Evolutionary conservation across 768 basidiomycete genomes (phyloP), one percentile per base, ranked within the genome.

Genomic region (Pleurotus citrinopileatus): DNA sequence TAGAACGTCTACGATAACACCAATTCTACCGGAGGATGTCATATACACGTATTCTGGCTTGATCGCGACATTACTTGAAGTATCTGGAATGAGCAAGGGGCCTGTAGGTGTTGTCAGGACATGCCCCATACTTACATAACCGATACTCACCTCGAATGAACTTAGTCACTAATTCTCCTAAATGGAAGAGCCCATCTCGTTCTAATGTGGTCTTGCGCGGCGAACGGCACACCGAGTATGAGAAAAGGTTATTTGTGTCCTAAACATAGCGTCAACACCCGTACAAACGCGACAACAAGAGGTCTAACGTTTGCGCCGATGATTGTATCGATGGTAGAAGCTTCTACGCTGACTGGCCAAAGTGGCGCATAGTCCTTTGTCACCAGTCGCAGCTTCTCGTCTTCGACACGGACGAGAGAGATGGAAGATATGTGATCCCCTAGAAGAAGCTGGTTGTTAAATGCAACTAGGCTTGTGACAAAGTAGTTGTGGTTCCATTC

Each of bases 401-500:
- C 72, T 2, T 60, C 56, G 47, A 87, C 66, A 53, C 78, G 77
- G 27, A 95, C 71, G 23, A 92, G 59, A 2, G 91, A 86, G 15
- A 95, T 76, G 0, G 92, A 93, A 63, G 81, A 83, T 23, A 95
- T 79, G 6, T 86, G 83, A 62, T 97, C 94, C 29, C 89, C 90
- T n/a, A 84, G 78, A 15, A 89, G 68, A 22, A 96, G 65, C 42
- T 69, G 71, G 55, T 83, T 68, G 2, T 73, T 77, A 43, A 76
- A 77, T 2, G 81, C 70, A 0, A 79, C 81, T 19, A 97, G 68
- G 53, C 81, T 84, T 3, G 80, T 83, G 25, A 94, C 82, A 54
- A 89, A 57, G 68, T 94, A 94, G 53, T 90, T 93, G 64, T 92
- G 89, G 58, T 88, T 84, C 87, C 91, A 94, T 34, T 80, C 73